A percentile compares a stretch with the other conserved stretches of the same genome.
phyloP scores from a whole-genome alignment of 2,329 filamentous ascomycete species.

The Rosellinia necatrix region DNA sequence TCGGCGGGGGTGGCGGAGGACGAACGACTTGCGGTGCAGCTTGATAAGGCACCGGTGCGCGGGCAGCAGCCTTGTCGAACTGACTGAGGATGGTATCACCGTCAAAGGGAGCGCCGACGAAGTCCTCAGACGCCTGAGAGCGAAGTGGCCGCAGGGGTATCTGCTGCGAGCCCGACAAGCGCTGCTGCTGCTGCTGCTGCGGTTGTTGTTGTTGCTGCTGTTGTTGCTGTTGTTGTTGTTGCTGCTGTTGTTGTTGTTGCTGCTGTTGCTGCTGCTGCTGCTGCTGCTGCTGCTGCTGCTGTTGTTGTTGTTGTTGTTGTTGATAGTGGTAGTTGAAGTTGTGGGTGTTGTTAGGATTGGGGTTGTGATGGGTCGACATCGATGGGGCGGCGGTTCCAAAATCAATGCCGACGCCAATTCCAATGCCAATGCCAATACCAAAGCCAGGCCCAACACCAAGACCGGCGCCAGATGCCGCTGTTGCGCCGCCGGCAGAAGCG shows the following conservation, averaged over 20 bases:
- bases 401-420: conserved; percentile 22
- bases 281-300: conserved; percentile 7
- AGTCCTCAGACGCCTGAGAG: conserved; percentile 58
- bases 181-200: conserved; percentile 33
- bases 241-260: background rate
- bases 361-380: conserved; percentile 10
- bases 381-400: conserved; percentile 22
- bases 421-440: conserved; percentile 22
- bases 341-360: conserved; percentile 8
- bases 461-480: conserved; percentile 22
- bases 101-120: conserved; percentile 70
- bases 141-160: conserved; percentile 47
- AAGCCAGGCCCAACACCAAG: conserved; percentile 20
- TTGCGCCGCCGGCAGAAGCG: conserved; percentile 28
- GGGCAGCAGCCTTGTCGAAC: conserved; percentile 56
- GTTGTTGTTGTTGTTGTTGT: background rate
- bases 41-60: conserved; percentile 39
- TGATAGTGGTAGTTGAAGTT: conserved; percentile 2
- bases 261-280: background rate
- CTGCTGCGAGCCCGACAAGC: conserved; percentile 41
- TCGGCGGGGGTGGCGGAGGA: conserved; percentile 41
- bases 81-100: conserved; percentile 64
- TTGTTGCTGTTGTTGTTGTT: background rate
- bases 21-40: conserved; percentile 41
- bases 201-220: conserved; percentile 11